These are phyloP conservation scores for Kodamaea kakaduensis DNA, from an alignment of 805 yeast genomes.

Conservation along the genomic window DNA sequence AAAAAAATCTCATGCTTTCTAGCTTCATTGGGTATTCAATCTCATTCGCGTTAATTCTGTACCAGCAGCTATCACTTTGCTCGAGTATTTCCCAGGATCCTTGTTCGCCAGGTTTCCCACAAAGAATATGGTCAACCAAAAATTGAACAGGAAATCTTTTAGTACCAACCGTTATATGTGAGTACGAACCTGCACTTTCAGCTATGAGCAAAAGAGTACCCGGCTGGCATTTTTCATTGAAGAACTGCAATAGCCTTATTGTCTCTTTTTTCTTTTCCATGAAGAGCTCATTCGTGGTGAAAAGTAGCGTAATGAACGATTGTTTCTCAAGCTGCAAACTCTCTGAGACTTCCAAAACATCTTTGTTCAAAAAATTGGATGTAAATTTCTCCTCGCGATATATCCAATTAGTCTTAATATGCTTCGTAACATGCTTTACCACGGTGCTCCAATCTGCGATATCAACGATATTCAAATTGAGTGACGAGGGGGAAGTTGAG, in stretches of 20 bases:
- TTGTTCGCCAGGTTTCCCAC: conserved; percentile 42
- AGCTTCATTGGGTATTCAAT: conserved; percentile 61
- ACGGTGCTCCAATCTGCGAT: conserved; percentile 73
- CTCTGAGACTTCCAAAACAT: conserved; percentile 23
- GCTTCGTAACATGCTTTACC: conserved; percentile 40
- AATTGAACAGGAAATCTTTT: conserved; percentile 81
- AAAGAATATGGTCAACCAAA: conserved; percentile 66
- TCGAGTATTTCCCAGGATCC: conserved; percentile 67
- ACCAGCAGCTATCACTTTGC: conserved; percentile 78
- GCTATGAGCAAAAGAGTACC: conserved; percentile 66
- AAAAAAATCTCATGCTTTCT: conserved; percentile 86
- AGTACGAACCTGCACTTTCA: conserved; percentile 89
- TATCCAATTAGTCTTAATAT: conserved; percentile 53
- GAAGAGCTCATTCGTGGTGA: conserved; percentile 86
- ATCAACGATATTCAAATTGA: conserved; percentile 59
- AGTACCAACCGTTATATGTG: conserved; percentile 71
- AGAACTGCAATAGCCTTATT: conserved; percentile 51
- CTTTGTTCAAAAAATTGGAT: conserved; percentile 27
- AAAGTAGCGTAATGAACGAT: conserved; percentile 65
- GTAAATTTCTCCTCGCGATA: conserved; percentile 29
- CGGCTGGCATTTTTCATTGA: conserved; percentile 46
- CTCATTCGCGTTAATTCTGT: conserved; percentile 48
- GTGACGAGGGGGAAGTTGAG: conserved; percentile 28
- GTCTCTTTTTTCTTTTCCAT: conserved; percentile 62
- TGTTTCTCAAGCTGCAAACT: conserved; percentile 16